Evolutionary conservation across 176 grass and related monocot species (phyloP), one percentile per base, ranked within the genome.

Genomic region (Coix lacrymajobi): DNA sequence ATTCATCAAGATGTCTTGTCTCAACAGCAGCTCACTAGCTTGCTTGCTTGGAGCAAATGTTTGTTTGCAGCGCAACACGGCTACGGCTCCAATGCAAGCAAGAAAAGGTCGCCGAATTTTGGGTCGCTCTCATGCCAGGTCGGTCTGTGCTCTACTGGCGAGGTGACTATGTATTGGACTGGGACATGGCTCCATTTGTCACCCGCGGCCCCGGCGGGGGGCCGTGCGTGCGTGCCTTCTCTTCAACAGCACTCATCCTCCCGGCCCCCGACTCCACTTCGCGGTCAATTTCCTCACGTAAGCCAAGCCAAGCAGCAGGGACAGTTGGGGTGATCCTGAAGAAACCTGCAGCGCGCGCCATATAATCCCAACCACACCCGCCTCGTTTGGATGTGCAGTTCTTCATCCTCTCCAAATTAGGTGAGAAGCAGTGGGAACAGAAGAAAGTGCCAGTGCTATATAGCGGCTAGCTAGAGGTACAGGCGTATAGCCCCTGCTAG

Each of bases 321-420:
- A 78, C 63, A 72, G 73, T 77, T 76, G 84, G 80, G 80, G 70
- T 89, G 80, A 66, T 62, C 84, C 84, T 84, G 76, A 92, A 79
- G 84, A 77, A 86, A 87, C 77, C 71, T 8, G 5, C 54, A 32
- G 60, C 3, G 4, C 79, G 60, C 3, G 4, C 79, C 77, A 88
- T 88, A 92, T 87, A 89, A 89, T 89, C 66, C 57, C 84, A 70
- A 79, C 84, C 91, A 81, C 80, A 81, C 76, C 76, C 80, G 80
- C 63, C 76, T 40, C 69, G 19, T 74, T 67, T 40, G 38, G 52
- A 20, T 75, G 77, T 69, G 70, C 58, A 74, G 40, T 14, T 25
- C 31, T 22, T 17, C 81, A 24, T 56, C 46, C 45, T 86, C 67
- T 26, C 44, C 36, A 33, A 7, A 72, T 31, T 85, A 17, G 78